Percentiles rank a stretch among this genome's conserved stretches.
phyloP scores from a whole-genome alignment of 2,329 filamentous ascomycete species.

The Phoma herbarum region DNA sequence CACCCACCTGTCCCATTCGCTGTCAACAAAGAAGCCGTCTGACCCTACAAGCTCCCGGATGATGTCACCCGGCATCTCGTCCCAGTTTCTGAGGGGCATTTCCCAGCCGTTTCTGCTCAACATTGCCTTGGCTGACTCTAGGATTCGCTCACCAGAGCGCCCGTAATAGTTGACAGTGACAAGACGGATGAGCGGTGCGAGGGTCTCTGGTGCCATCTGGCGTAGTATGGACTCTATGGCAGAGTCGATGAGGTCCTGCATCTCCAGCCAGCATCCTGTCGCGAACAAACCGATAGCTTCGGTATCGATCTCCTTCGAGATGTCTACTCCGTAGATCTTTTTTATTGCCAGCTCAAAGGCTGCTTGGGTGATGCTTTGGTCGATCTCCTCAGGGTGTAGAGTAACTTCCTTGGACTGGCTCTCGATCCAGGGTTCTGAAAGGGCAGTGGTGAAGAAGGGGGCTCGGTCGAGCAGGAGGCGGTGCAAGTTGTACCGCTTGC shows the following conservation, averaged over 20 bases:
- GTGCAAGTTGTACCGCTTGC: constrained; percentile 61
- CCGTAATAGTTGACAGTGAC: constrained; percentile 67
- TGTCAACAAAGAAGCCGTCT: constrained; percentile 66
- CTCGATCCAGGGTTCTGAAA: constrained; percentile 66
- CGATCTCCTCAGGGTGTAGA: constrained; percentile 63
- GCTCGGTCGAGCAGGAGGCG: constrained; percentile 64
- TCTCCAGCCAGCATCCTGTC: constrained; percentile 66
- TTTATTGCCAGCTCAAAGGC: constrained; percentile 65
- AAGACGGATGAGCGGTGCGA: constrained; percentile 61
- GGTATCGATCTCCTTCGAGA: constrained; percentile 59
- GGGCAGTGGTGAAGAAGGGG: constrained; percentile 63
- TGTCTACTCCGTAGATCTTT: constrained; percentile 62
- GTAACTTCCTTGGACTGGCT: constrained; percentile 62
- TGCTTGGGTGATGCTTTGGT: constrained; percentile 61
- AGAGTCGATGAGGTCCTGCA: constrained; percentile 64
- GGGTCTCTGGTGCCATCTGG: constrained; percentile 61
- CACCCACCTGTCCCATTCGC: constrained; percentile 67
- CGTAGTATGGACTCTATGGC: constrained; percentile 64
- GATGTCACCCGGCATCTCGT: constrained; percentile 65
- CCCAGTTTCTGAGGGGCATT: constrained; percentile 64
- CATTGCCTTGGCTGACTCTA: constrained; percentile 67
- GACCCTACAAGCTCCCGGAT: constrained; percentile 66
- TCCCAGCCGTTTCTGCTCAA: constrained; percentile 65
- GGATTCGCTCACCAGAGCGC: constrained; percentile 62
- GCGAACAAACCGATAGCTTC: constrained; percentile 65